Percentiles rank a stretch among this genome's conserved stretches.
Evolutionary conservation across 129 eudicot species (phyloP).

Genomic region (Pulicaria dysenterica): DNA sequence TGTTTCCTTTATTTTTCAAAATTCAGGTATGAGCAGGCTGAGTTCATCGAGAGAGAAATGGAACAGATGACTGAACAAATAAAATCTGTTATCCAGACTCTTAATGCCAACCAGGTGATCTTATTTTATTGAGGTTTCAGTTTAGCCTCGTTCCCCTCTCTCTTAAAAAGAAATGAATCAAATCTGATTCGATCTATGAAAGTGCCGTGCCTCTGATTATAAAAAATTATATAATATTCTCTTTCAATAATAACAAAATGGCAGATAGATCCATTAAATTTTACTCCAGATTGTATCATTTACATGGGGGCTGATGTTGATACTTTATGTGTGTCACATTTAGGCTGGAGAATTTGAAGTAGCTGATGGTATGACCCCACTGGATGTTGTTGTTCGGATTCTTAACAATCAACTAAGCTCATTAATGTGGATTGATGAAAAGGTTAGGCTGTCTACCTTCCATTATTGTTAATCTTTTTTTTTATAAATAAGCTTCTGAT

Average conservation of each 20-base stretch:
- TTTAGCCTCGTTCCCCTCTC: neutral
- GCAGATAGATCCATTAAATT: neutral
- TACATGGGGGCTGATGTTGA: conserved; percentile 15
- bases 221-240: neutral
- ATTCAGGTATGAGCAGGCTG: conserved; percentile 96
- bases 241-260: neutral
- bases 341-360: conserved; percentile 93
- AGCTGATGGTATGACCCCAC: conserved; percentile 80
- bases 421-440: conserved; percentile 94
- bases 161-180: neutral
- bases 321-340: conserved; percentile 5
- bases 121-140: neutral
- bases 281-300: neutral
- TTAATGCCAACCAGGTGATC: conserved; percentile 78
- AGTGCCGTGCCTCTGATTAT: neutral
- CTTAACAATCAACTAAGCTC: conserved; percentile 91
- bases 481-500: conserved; percentile 7
- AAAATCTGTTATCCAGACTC: conserved; percentile 74
- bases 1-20: neutral
- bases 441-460: conserved; percentile 49
- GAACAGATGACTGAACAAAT: conserved; percentile 86
- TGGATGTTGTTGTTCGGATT: conserved; percentile 89
- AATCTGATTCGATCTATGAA: neutral
- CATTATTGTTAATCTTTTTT: neutral
- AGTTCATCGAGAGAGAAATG: conserved; percentile 82